Conservation (phyloP, 2,329 filamentous ascomycete genomes). For the Alternaria postmessia region DNA sequence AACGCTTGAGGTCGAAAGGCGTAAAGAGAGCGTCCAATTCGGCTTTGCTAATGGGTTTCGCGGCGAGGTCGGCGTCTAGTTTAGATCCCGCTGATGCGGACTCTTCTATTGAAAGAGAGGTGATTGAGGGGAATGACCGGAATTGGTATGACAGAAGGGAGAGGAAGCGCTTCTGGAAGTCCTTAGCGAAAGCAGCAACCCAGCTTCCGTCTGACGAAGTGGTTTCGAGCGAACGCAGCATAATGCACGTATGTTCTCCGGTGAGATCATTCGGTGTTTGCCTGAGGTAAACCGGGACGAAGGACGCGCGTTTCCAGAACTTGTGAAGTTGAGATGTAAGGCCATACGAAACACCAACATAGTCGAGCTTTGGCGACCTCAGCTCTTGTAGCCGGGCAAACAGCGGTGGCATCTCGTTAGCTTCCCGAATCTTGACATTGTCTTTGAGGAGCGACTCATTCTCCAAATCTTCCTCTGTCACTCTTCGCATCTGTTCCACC, state of each 20-base stretch:
- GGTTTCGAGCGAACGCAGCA: slow-evolving; percentile 79
- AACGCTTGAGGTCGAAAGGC: slow-evolving; percentile 91
- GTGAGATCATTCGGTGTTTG: slow-evolving; percentile 97
- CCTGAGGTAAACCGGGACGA: slow-evolving; percentile 89
- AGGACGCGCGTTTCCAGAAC: slow-evolving; percentile 92
- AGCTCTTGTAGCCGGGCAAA: slow-evolving; percentile 89
- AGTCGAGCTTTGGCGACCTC: slow-evolving; percentile 82
- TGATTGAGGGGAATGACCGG: slow-evolving; percentile 77
- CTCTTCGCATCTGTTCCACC: slow-evolving; percentile 71
- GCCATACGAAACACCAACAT: slow-evolving; percentile 94
- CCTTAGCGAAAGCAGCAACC: slow-evolving; percentile 88
- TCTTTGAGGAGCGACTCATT: slow-evolving; percentile 81
- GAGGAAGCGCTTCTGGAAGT: slow-evolving; percentile 95
- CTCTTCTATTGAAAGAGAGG: slow-evolving; percentile 87
- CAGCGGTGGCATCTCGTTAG: slow-evolving; percentile 88
- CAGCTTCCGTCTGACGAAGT: slow-evolving; percentile 72
- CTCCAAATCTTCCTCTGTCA: slow-evolving; percentile 83
- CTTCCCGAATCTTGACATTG: slow-evolving; percentile 88
- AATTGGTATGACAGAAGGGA: slow-evolving; percentile 92
- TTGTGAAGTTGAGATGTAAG: slow-evolving; percentile 87
- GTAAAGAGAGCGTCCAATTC: slow-evolving; percentile 82
- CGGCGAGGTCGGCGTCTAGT: slow-evolving; percentile 63
- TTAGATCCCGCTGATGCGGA: slow-evolving; percentile 78
- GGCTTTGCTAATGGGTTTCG: slow-evolving; percentile 70
- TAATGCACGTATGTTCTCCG: slow-evolving; percentile 96